A percentile compares a stretch with the other conserved stretches of the same genome.
phyloP scores from a whole-genome alignment of 2,329 filamentous ascomycete species.

The Colletotrichum gloeosporioides region DNA sequence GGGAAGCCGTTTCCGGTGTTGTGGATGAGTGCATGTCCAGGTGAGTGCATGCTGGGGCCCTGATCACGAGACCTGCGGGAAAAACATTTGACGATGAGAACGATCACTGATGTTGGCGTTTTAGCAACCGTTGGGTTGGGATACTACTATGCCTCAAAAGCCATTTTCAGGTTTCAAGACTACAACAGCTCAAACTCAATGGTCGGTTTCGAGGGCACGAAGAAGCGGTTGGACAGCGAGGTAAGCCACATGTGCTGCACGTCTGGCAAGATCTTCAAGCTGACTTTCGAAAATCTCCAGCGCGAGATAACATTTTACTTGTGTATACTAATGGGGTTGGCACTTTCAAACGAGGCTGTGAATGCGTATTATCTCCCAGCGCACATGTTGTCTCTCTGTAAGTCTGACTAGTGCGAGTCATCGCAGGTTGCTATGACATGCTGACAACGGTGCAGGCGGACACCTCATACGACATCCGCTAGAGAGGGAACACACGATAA shows the following conservation, averaged over 20 bases:
- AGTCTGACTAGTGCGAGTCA: not conserved
- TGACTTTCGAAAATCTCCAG: not conserved
- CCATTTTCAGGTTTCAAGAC: slow-evolving; percentile 21
- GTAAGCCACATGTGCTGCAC: not conserved
- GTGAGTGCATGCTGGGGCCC: slow-evolving; percentile 22
- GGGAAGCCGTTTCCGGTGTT: slow-evolving; percentile 36
- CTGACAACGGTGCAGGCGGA: not conserved
- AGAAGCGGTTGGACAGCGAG: slow-evolving; percentile 5
- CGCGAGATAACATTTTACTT: slow-evolving; percentile 7
- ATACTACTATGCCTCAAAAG: slow-evolving; percentile 36
- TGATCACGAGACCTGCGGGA: not conserved
- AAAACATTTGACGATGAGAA: accelerated
- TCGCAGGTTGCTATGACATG: accelerated
- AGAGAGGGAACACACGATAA: slow-evolving; percentile 24
- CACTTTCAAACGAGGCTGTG: slow-evolving; percentile 24
- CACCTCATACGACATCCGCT: slow-evolving; percentile 6
- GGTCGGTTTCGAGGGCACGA: slow-evolving; percentile 11
- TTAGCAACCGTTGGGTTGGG: slow-evolving; percentile 38
- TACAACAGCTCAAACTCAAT: slow-evolving; percentile 7
- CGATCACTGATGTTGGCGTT: not conserved
- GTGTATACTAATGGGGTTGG: slow-evolving; percentile 25
- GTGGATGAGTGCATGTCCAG: slow-evolving; percentile 39
- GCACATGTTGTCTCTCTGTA: slow-evolving; percentile 27
- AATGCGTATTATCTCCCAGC: slow-evolving; percentile 26
- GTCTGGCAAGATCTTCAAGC: accelerated